Base-by-base conservation (phyloP, 129 eudicot genomes). In the Pittosporum tobira region DNA sequence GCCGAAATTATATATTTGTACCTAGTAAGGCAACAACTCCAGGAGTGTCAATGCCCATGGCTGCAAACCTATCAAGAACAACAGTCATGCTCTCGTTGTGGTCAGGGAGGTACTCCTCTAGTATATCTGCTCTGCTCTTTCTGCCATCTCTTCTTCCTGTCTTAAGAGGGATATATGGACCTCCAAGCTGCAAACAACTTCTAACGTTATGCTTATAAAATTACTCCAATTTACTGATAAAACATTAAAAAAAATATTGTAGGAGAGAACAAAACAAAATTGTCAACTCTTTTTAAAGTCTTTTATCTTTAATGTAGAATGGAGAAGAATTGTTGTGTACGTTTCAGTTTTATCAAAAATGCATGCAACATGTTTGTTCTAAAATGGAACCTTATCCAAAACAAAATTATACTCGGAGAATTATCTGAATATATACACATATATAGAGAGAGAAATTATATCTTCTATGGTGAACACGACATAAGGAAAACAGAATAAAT, bases 101-200 rank as follows among this genome's bases (percentile, higher is more conserved):
- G 69, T 91, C 99, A 5, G 99, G 99, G 23, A 91, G 85, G 77
- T 80, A 70, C 66, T 83, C 81, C 77, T 91, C 99, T 57, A 91
- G 75, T 11, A 86, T 75, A 30, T 91, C 96, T 43, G 94, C 96
- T 70, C 99, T 77, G 78, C 94, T 91, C 65, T 73, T 91, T 43
- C 94, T 74, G 3, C 96, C 96, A 81, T 91, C 99, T 54, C 99
- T 87, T 68, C 99, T 83, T 66, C 99, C 99, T 29, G 99, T 91
- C 75, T 91, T 91, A 10, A 91, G 80, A 13, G 94, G 94, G 29
- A 91, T 84, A 42, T 91, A 55, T 37, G 99, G 99, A 22, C 99
- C 99, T 64, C 99, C 99, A 12, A 91, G 63, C 99, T 91, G 84
- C 53, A 68, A 63, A 46, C 1, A 46, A 40, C 10, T 18, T 2